These are phyloP conservation scores for Telfairia occidentalis DNA, from an alignment of 331 rosid species.

Conservation along the genomic window DNA sequence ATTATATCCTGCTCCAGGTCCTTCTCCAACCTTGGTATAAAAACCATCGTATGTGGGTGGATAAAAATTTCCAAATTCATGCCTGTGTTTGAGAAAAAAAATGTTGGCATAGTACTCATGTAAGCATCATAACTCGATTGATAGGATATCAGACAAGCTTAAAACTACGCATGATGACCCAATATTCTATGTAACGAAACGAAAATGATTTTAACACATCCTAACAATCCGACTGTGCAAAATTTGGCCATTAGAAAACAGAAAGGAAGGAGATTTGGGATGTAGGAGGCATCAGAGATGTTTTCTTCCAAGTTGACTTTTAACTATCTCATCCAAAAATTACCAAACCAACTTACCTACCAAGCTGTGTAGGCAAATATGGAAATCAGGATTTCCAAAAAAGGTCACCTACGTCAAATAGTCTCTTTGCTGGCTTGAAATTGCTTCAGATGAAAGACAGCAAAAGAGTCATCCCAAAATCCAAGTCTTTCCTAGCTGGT, in stretches of 20 bases:
- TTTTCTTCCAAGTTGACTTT: background rate
- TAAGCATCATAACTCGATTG: background rate
- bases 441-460: background rate
- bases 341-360: background rate
- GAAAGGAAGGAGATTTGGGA: background rate
- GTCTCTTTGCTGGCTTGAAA: background rate
- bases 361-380: background rate
- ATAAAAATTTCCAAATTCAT: conserved; percentile 76
- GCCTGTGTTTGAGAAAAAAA: conserved; percentile 39
- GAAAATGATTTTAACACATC: background rate
- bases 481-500: background rate
- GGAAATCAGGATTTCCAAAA: background rate
- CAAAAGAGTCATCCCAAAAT: background rate
- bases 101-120: conserved; percentile 9
- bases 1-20: conserved; percentile 74
- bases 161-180: background rate
- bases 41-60: conserved; percentile 61
- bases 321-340: background rate
- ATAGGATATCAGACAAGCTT: background rate
- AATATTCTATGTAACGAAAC: background rate
- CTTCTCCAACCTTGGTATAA: conserved; percentile 72
- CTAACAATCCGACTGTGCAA: background rate
- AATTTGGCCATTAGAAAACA: background rate
- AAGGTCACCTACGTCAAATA: background rate
- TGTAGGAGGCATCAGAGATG: background rate